Percentiles rank a stretch among this genome's conserved stretches.
phyloP scores from a whole-genome alignment of 768 basidiomycete species.

The Pleurotus tuber-regium region DNA sequence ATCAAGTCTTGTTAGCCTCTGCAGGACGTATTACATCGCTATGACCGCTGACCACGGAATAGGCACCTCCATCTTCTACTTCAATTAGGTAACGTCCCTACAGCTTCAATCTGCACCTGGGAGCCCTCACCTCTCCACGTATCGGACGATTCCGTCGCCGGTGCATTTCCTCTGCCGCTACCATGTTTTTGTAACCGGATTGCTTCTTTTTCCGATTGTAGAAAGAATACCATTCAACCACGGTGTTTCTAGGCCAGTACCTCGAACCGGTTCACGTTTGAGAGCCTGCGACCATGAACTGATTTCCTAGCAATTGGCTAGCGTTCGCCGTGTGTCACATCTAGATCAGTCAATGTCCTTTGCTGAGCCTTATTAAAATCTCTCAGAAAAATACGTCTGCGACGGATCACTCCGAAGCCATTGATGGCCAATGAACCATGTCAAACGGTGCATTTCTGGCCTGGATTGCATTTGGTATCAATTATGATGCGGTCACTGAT shows the following conservation, averaged over 20 bases:
- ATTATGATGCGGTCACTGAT: background rate
- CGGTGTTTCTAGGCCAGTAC: background rate
- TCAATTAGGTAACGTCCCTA: conserved; percentile 2
- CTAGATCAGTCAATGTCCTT: background rate
- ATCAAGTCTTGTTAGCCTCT: background rate
- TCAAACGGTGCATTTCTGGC: background rate
- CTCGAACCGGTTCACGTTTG: background rate
- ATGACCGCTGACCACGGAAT: conserved; percentile 5
- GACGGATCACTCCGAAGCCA: background rate
- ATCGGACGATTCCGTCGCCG: background rate
- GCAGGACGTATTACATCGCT: background rate
- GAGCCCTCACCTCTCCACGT: background rate
- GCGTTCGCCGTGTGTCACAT: background rate
- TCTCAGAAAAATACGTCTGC: background rate
- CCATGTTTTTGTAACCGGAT: background rate
- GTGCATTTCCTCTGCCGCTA: background rate
- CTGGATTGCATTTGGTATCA: background rate
- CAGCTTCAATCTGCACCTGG: background rate
- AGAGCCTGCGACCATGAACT: background rate
- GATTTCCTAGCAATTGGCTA: background rate
- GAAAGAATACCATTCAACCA: background rate
- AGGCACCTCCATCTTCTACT: background rate
- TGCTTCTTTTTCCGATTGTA: background rate
- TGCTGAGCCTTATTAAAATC: background rate
- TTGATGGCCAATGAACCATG: background rate